Conservation (phyloP, 805 yeast genomes). For the Myxozyma melibiosi region DNA sequence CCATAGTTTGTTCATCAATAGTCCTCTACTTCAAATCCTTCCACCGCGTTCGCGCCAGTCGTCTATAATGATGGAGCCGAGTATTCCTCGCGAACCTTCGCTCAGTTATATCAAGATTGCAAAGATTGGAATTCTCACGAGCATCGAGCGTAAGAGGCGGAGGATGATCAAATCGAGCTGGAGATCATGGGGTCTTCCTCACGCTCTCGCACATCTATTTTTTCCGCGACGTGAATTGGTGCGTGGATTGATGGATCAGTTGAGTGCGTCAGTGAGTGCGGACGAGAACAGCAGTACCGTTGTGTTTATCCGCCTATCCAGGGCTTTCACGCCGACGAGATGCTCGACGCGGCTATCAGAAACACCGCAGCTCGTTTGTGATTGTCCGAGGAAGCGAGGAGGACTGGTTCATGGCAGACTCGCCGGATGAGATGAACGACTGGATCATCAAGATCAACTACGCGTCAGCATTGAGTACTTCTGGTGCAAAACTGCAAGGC, state of each 20-base stretch:
- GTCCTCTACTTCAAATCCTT: constrained; percentile 43
- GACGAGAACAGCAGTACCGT: constrained; percentile 13
- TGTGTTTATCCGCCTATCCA: constrained; percentile 41
- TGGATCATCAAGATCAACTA: constrained; percentile 64
- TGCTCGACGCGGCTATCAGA: constrained; percentile 38
- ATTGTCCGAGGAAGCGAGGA: constrained; percentile 41
- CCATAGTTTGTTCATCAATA: constrained; percentile 38
- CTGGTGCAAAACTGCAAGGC: constrained; percentile 35
- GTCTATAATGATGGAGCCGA: background rate
- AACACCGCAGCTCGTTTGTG: constrained; percentile 37
- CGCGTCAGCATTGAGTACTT: constrained; percentile 52
- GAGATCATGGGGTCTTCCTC: constrained; percentile 48
- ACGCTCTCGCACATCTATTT: constrained; percentile 48
- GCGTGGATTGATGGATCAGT: constrained; percentile 35
- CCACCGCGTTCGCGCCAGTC: constrained; percentile 43
- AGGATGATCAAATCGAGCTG: constrained; percentile 38
- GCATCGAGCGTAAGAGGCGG: constrained; percentile 43
- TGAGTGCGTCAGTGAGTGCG: constrained; percentile 7
- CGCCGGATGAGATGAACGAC: constrained; percentile 51
- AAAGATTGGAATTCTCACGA: constrained; percentile 44
- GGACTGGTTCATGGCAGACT: constrained; percentile 48
- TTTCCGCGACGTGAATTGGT: constrained; percentile 46
- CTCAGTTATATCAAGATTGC: constrained; percentile 41
- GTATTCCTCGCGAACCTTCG: constrained; percentile 5
- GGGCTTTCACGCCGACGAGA: constrained; percentile 44